phyloP scores from a whole-genome alignment of 1,139 yeast genomes.

The Geotrichum citri-aurantii region DNA sequence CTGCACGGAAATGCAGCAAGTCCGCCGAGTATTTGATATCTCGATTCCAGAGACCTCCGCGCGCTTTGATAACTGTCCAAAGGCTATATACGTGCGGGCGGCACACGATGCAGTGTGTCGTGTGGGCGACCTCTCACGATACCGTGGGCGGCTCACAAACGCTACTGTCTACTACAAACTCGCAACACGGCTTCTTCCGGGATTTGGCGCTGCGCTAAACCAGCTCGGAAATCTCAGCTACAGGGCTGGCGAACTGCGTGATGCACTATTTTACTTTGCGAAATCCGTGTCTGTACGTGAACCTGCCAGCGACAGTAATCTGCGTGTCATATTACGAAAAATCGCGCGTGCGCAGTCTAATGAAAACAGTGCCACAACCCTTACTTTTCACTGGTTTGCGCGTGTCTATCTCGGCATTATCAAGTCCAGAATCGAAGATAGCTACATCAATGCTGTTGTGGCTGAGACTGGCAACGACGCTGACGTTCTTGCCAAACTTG shows the following conservation, averaged over 20 bases:
- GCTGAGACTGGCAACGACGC: neutral
- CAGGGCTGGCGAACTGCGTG: constrained; percentile 6
- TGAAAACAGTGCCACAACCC: neutral
- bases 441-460: neutral
- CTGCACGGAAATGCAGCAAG: constrained; percentile 11
- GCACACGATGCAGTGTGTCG: constrained; percentile 16
- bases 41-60: neutral
- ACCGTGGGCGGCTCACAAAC: constrained; percentile 16
- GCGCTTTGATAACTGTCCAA: neutral
- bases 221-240: constrained; percentile 15
- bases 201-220: constrained; percentile 14
- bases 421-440: neutral
- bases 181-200: constrained; percentile 19
- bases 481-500: neutral
- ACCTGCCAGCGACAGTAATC: neutral
- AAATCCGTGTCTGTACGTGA: constrained; percentile 9
- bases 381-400: neutral
- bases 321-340: neutral
- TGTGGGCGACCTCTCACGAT: constrained; percentile 25
- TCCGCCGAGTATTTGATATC: constrained; percentile 5
- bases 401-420: neutral
- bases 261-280: constrained; percentile 12
- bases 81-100: constrained; percentile 1
- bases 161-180: constrained; percentile 22
- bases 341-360: neutral